Conservation (phyloP, 2,329 filamentous ascomycete species). For the Exophiala dermatitidis region DNA sequence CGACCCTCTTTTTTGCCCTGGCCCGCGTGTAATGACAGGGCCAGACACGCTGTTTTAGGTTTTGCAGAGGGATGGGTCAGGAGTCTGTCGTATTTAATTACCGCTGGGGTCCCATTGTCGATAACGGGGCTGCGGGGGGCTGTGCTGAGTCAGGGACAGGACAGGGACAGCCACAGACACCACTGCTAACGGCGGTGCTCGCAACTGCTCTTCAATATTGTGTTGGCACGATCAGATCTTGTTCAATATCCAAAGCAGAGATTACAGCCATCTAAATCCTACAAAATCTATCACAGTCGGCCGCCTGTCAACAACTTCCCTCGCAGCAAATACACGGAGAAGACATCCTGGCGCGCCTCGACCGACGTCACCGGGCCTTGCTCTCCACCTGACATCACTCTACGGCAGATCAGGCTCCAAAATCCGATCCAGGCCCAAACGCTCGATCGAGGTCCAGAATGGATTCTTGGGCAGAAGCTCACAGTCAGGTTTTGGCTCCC, state of each 20-base stretch:
- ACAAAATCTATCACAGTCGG: no score
- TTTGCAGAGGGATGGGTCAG: neutral
- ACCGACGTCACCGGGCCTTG: neutral
- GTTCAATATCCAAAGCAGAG: no score
- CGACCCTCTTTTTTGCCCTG: neutral
- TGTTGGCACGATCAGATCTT: no score
- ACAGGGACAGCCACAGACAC: no score
- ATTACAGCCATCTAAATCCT: no score
- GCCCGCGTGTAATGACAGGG: neutral
- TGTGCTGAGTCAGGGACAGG: no score
- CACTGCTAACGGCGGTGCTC: no score
- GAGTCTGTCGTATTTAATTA: no score
- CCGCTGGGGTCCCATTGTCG: neutral
- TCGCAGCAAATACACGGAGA: neutral
- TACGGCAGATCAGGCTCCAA: neutral
- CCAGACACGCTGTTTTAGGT: neutral
- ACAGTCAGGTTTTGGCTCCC: neutral
- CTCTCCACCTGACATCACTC: neutral
- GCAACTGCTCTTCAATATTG: no score
- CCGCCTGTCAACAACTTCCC: no score
- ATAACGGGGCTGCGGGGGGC: neutral
- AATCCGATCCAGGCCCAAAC: constrained; percentile 13
- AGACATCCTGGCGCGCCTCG: neutral
- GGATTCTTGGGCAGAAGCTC: neutral
- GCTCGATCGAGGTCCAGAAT: constrained; percentile 6